Evolutionary conservation across 305 asterid species (phyloP), one percentile per base, ranked within the genome.

Genomic region (Coffea humblotiana): DNA sequence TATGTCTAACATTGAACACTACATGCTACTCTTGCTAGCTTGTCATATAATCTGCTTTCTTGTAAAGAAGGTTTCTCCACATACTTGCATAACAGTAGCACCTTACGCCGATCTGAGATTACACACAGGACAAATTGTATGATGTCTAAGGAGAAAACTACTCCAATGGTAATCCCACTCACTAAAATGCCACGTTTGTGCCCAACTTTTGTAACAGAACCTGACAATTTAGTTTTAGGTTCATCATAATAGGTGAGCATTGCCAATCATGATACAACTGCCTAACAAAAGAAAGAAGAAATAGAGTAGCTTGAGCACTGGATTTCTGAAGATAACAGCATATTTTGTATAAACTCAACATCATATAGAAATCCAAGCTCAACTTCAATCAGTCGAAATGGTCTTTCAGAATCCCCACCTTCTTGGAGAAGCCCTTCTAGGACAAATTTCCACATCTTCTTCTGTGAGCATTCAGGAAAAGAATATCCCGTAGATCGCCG

Each of bases 361-460:
- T 60, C 78, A 43, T 75, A 40, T 16, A 75, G 69, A 54, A 75
- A 75, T 40, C 40, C 70, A 61, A 58, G 78, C n/a, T 75, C 70
- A 12, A 0, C n/a, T 29, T 75, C 78, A 21, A 75, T 37, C 0
- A 75, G 4, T 63, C 45, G 2, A 13, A 75, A 75, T 12, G 78
- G 23, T 15, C 78, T 43, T 43, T 11, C n/a, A 29, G 13, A 19
- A 37, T 18, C 27, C 11, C n/a, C 78, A 75, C 13, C 70, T 1
- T 56, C 56, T n/a, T 23, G 23, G 37, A 58, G 78, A 60, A 60
- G 78, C 27, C 32, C 71, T 32, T 60, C 54, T 4, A 40, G 37
- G 21, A 75, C 78, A 35, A 75, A 75, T 45, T n/a, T 27, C 49
- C 54, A 58, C 52, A 4, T 48, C n/a, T 63, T n/a, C 0, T 75